Evolutionary conservation across 139 green algal species (phyloP).

Genomic region (Eudorina sp.): DNA sequence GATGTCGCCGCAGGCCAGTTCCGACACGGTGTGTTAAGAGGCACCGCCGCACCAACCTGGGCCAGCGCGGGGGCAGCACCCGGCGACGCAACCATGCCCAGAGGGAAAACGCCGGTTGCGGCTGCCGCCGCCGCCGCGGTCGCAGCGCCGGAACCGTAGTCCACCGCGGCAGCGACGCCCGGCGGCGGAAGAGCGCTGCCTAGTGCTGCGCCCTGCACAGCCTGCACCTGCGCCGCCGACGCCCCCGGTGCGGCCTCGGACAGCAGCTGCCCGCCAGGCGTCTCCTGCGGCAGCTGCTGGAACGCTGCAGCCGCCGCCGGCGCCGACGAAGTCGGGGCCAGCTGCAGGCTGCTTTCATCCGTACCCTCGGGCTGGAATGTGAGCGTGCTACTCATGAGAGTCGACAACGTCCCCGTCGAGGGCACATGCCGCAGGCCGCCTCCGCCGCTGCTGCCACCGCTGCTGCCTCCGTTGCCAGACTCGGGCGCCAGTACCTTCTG

Average conservation of each 20-base stretch:
- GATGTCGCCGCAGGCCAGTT: too few species aligned
- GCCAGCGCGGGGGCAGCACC: too few species aligned
- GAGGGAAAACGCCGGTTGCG: background rate
- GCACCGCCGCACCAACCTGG: too few species aligned
- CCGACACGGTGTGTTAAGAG: too few species aligned
- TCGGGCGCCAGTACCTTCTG: too few species aligned
- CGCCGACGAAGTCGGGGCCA: too few species aligned
- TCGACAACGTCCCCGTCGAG: background rate
- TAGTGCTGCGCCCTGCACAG: too few species aligned
- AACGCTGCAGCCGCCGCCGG: background rate
- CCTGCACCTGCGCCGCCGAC: too few species aligned
- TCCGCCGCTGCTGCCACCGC: background rate
- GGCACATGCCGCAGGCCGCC: conserved; percentile 19
- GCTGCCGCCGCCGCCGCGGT: background rate
- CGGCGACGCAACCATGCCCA: background rate
- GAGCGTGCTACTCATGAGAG: conserved; percentile 22
- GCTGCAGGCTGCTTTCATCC: background rate
- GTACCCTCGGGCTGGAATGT: background rate
- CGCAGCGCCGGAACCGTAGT: background rate
- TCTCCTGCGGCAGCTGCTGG: too few species aligned
- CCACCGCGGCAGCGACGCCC: background rate
- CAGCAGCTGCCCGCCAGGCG: too few species aligned
- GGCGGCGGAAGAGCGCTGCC: too few species aligned
- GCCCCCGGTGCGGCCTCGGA: too few species aligned
- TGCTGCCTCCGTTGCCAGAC: background rate